Evolutionary conservation across 2,329 filamentous ascomycete genomes (phyloP).

Genomic region (Aspergillus oerlinghausenensis): DNA sequence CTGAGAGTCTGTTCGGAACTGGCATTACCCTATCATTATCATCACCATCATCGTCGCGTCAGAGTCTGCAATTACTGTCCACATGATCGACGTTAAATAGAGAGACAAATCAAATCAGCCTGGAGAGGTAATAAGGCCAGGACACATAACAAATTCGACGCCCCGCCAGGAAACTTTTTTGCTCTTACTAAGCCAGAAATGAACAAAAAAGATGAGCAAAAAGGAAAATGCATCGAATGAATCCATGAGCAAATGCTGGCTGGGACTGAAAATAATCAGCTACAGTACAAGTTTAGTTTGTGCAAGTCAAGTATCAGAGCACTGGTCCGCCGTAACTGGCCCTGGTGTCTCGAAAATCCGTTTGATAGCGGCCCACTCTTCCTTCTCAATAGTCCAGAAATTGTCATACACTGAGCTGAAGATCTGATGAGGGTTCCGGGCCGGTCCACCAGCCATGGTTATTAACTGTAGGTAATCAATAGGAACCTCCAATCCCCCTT

Average conservation of each 20-base stretch:
- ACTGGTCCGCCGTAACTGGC: too few species aligned
- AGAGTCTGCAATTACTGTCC: neutral
- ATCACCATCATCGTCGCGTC: neutral
- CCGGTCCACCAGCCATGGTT: conserved; percentile 13
- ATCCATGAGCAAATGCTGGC: neutral
- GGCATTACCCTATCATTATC: neutral
- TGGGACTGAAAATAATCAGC: neutral
- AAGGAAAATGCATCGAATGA: neutral
- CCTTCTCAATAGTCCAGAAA: neutral
- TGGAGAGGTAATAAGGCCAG: too few species aligned
- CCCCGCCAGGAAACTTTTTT: neutral
- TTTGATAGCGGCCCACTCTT: neutral
- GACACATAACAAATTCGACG: neutral
- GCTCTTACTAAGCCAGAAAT: conserved; percentile 5
- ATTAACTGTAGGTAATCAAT: neutral
- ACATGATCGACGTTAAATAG: neutral
- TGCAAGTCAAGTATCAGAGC: conserved; percentile 8
- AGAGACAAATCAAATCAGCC: neutral
- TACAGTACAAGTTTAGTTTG: conserved; percentile 4
- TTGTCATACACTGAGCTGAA: conserved; percentile 14
- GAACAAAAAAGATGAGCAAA: neutral
- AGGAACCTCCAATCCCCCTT: conserved; percentile 12
- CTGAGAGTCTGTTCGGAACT: neutral
- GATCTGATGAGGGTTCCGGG: conserved; percentile 14
- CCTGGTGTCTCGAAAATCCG: neutral